Conservation (phyloP, 2,329 filamentous ascomycete genomes). For the Aschersonia sp. region DNA sequence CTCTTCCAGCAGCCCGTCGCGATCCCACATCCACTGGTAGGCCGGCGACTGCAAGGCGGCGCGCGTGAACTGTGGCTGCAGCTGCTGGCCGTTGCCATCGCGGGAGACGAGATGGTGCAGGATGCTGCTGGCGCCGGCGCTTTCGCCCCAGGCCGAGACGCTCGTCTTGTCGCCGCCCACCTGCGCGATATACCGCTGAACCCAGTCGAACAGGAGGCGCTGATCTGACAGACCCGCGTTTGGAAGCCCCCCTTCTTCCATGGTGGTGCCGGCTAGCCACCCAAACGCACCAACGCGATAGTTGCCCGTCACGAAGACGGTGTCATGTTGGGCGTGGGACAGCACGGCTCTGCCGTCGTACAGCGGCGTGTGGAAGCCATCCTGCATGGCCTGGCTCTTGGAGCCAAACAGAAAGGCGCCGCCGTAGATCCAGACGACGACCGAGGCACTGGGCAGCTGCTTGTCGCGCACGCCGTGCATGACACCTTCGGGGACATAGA, state of each 20-base stretch:
- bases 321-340: conserved; percentile 11
- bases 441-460: conserved; percentile 17
- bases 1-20: neutral
- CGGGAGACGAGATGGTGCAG: conserved; percentile 32
- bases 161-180: conserved; percentile 29
- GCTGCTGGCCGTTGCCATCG: conserved; percentile 16
- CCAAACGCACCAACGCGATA: conserved; percentile 34
- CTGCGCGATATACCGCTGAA: conserved; percentile 27
- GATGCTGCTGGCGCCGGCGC: conserved; percentile 34
- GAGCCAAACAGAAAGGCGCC: conserved; percentile 27
- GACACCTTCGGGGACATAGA: conserved; percentile 29
- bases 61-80: conserved; percentile 24
- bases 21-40: conserved; percentile 6
- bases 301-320: conserved; percentile 31
- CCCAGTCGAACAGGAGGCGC: conserved; percentile 31
- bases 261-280: conserved; percentile 27
- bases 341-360: neutral
- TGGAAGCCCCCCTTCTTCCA: conserved; percentile 24
- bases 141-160: conserved; percentile 35
- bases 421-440: conserved; percentile 30
- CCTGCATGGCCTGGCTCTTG: conserved; percentile 14
- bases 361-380: neutral
- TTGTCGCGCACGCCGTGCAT: conserved; percentile 16
- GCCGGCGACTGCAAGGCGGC: conserved; percentile 4
- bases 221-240: conserved; percentile 30